These are phyloP conservation scores for Ramalina intermedia DNA, from an alignment of 495 filamentous ascomycete species.

Conservation along the genomic window DNA sequence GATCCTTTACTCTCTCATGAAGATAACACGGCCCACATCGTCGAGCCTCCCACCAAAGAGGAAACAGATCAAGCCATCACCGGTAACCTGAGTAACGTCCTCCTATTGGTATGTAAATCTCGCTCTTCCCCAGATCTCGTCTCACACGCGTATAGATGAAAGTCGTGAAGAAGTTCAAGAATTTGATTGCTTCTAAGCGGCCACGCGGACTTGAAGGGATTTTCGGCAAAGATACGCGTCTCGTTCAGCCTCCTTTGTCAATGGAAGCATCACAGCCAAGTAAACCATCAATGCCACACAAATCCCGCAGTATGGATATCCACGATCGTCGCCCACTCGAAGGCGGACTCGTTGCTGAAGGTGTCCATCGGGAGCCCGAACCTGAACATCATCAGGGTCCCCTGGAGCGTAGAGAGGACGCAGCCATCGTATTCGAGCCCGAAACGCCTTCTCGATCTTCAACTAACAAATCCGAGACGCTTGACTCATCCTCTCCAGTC, in stretches of 20 bases:
- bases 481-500: background rate
- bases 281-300: slow-evolving; percentile 18
- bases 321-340: slow-evolving; percentile 36
- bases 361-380: slow-evolving; percentile 25
- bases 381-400: slow-evolving; percentile 3
- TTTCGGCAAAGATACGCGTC: slow-evolving; percentile 37
- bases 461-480: slow-evolving; percentile 6
- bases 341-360: slow-evolving; percentile 33
- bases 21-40: slow-evolving; percentile 71
- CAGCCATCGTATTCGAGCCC: slow-evolving; percentile 7
- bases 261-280: slow-evolving; percentile 31
- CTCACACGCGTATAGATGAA: slow-evolving; percentile 48
- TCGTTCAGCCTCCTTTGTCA: slow-evolving; percentile 42
- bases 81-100: slow-evolving; percentile 62
- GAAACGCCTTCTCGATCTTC: slow-evolving; percentile 9
- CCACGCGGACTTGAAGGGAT: slow-evolving; percentile 40
- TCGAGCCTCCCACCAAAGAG: slow-evolving; percentile 70
- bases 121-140: background rate
- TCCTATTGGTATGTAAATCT: slow-evolving; percentile 57
- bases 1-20: slow-evolving; percentile 69
- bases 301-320: slow-evolving; percentile 34
- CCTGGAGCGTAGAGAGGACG: slow-evolving; percentile 3
- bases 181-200: slow-evolving; percentile 31
- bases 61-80: slow-evolving; percentile 89
- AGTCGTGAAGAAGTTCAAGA: slow-evolving; percentile 81